Evolutionary conservation across 306 rosid species (phyloP).

Genomic region (Hippophae gyantsensis): DNA sequence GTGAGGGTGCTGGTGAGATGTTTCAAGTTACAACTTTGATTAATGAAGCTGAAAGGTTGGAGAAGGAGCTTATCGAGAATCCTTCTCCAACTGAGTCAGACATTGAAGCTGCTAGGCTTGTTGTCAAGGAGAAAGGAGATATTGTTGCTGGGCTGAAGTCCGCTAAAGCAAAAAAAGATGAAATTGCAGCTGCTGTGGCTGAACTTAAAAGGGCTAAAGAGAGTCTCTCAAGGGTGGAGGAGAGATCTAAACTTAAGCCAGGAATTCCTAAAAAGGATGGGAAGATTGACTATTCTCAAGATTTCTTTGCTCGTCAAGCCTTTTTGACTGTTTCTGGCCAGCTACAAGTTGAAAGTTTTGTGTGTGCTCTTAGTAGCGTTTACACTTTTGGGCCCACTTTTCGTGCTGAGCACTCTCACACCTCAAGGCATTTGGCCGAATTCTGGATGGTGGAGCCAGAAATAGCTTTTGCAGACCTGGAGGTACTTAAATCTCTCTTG

Average conservation of each 20-base stretch:
- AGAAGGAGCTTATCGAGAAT: slow-evolving; percentile 62
- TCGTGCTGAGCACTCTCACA: slow-evolving; percentile 96
- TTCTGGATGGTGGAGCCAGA: slow-evolving; percentile 99
- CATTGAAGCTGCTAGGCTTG: slow-evolving; percentile 51
- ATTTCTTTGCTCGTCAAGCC: slow-evolving; percentile 97
- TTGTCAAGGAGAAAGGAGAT: slow-evolving; percentile 64
- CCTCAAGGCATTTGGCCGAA: slow-evolving; percentile 93
- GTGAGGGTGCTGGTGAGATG: slow-evolving; percentile 99
- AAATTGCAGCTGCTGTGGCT: slow-evolving; percentile 50
- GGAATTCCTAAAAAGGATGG: slow-evolving; percentile 86
- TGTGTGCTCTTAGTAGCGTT: slow-evolving; percentile 74
- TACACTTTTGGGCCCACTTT: slow-evolving; percentile 97
- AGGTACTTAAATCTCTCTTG: slow-evolving; percentile 34
- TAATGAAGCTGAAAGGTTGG: slow-evolving; percentile 73
- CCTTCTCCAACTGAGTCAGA: slow-evolving; percentile 80
- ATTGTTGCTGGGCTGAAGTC: slow-evolving; percentile 61
- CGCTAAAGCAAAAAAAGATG: slow-evolving; percentile 55
- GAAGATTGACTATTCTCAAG: slow-evolving; percentile 66
- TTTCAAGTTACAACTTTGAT: slow-evolving; percentile 93
- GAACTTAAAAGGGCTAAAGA: slow-evolving; percentile 74
- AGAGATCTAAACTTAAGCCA: slow-evolving; percentile 75
- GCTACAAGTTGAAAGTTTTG: slow-evolving; percentile 89
- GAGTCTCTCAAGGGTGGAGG: slow-evolving; percentile 43
- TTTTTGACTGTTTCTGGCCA: slow-evolving; percentile 96
- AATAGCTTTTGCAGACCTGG: slow-evolving; percentile 85